Evolutionary conservation across 306 rosid species (phyloP).

Genomic region (Rosa lucieae): DNA sequence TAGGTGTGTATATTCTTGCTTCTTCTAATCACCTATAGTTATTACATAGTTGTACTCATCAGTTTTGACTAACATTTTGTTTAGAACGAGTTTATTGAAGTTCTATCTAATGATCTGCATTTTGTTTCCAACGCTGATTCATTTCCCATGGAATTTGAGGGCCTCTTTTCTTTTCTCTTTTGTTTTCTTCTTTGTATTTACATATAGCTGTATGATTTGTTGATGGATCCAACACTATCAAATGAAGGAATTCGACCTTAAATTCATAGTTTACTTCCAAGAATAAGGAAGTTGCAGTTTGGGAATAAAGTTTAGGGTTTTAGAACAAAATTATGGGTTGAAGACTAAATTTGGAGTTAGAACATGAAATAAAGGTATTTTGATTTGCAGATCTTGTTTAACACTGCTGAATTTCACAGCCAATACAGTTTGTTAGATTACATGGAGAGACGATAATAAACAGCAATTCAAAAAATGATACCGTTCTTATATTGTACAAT

Average conservation of each 20-base stretch:
- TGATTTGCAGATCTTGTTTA: not conserved
- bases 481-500: not conserved
- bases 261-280: not conserved
- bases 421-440: conserved; percentile 20
- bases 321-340: not conserved
- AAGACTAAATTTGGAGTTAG: not conserved
- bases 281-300: not conserved
- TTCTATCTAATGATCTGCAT: not conserved
- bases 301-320: not conserved
- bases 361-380: not conserved
- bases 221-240: not conserved
- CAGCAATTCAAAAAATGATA: not conserved
- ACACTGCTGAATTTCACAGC: not conserved
- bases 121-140: not conserved
- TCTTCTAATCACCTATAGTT: not conserved
- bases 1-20: not conserved
- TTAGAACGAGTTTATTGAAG: not conserved
- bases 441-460: not conserved
- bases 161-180: not conserved
- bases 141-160: not conserved
- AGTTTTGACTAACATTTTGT: not conserved
- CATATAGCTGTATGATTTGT: not conserved
- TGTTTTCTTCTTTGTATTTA: not conserved
- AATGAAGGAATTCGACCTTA: not conserved
- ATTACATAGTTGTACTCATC: not conserved